phyloP scores from a whole-genome alignment of 371 early-diverging fungal genomes.

The Cokeromyces recurvatus region DNA sequence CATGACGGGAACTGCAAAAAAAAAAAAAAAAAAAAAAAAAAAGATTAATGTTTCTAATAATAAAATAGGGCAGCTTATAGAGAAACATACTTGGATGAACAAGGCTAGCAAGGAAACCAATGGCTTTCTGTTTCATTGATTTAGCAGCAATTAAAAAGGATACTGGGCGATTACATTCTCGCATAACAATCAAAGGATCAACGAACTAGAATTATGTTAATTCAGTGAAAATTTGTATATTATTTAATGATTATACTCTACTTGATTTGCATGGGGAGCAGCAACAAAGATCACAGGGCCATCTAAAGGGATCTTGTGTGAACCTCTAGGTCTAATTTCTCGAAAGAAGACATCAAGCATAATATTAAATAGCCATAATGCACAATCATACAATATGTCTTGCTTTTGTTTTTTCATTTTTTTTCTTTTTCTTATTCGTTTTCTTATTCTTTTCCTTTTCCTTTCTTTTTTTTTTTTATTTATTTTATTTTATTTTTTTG shows the following conservation, averaged over 20 bases:
- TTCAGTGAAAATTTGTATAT: neutral
- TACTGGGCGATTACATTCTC: slow-evolving; percentile 74
- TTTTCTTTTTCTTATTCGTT: too few relatives aligned
- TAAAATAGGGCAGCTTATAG: neutral
- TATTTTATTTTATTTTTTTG: too few relatives aligned
- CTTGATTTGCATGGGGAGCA: slow-evolving; percentile 96
- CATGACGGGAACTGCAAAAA: slow-evolving; percentile 76
- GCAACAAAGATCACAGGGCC: slow-evolving; percentile 93
- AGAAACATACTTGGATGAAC: slow-evolving; percentile 61
- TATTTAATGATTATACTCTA: slow-evolving; percentile 14
- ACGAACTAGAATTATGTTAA: slow-evolving; percentile 63
- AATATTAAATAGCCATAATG: slow-evolving; percentile 53
- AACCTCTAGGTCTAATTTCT: slow-evolving; percentile 84
- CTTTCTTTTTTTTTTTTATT: too few relatives aligned
- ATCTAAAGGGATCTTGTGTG: slow-evolving; percentile 78
- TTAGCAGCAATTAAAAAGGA: slow-evolving; percentile 86
- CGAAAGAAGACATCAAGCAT: slow-evolving; percentile 82
- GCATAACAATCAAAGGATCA: slow-evolving; percentile 85
- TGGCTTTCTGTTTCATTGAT: slow-evolving; percentile 80
- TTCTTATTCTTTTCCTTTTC: too few relatives aligned
- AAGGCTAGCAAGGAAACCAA: slow-evolving; percentile 75
- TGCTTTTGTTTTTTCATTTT: neutral
- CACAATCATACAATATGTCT: slow-evolving; percentile 31
- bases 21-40: neutral
- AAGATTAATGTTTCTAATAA: neutral